Evolutionary conservation across 2,329 filamentous ascomycete species (phyloP), one percentile per base, ranked within the genome.

Genomic region (Aspergillus fumigatiaffinis): DNA sequence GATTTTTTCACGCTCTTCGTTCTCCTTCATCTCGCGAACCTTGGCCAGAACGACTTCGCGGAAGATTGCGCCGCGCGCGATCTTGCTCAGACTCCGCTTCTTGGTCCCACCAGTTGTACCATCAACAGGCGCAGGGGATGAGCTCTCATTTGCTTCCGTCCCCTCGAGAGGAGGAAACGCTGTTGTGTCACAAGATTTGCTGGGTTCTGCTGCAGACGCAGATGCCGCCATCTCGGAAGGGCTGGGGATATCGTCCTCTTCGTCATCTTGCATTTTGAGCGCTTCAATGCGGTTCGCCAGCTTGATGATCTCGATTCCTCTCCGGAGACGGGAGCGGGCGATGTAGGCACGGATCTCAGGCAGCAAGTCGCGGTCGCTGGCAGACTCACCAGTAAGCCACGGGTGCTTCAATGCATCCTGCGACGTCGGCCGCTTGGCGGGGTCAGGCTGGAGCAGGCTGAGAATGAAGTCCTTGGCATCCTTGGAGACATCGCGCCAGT

Each of bases 381-480:
- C 94, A 61, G 86, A 94, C 80, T 94, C 84, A 74, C 93, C 93
- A 71, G 86, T 94, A 68, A 97, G 86, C 93, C 93, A 97, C 59
- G 84, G 81, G 76, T 97, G 92, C 58, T 84, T 81, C 52, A 97
- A 79, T 48, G 92, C 90, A 78, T 91, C 81, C 85, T 88, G 82
- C 68, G 91, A 96, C 1, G 88, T 88, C 67, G 86, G 87, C 66
- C 95, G 87, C 66, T 89, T 84, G 50, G 87, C 83, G 1, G 92
- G 89, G 64, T 91, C 84, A 3, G 92, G 87, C 65, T 93, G 87
- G 58, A 99, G 83, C 26, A 99, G 83, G 56, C 81, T 79, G 60
- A 88, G 79, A 76, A 99, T 97, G 73, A 99, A 99, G 64, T 93
- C 87, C 79, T 97, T 99, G 64, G 92, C 94, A 65, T 97, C 92